These are phyloP conservation scores for Psilocybe sp. DNA, from an alignment of 768 basidiomycete species.

Conservation along the genomic window DNA sequence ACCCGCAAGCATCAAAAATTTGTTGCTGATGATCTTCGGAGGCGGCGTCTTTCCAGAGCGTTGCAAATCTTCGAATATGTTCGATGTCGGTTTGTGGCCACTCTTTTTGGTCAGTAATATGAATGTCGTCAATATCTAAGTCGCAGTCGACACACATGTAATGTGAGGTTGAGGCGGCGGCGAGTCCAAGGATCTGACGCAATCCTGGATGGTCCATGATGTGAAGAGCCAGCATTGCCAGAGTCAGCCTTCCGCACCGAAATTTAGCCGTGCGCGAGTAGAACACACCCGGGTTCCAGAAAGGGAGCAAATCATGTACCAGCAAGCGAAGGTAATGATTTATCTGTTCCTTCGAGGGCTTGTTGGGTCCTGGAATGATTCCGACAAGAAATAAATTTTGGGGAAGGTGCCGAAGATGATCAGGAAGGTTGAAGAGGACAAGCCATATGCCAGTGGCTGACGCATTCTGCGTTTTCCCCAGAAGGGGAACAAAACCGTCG, in stretches of 20 bases:
- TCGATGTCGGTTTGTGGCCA: background rate
- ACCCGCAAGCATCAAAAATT: conserved; percentile 1
- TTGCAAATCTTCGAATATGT: background rate
- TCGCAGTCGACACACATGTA: background rate
- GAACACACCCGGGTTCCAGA: conserved; percentile 27
- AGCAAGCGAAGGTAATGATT: conserved; percentile 33
- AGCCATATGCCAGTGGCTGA: conserved; percentile 25
- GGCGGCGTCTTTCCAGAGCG: background rate
- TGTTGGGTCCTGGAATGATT: conserved; percentile 36
- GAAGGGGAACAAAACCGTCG: conserved; percentile 32
- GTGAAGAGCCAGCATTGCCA: background rate
- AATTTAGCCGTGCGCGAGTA: conserved; percentile 16
- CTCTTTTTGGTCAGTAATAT: background rate
- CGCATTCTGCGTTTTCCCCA: conserved; percentile 17
- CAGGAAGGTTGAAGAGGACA: conserved; percentile 31
- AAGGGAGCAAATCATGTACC: conserved; percentile 28
- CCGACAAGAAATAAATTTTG: conserved; percentile 36
- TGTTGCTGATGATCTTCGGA: background rate
- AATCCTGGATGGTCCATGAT: background rate
- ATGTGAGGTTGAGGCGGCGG: background rate
- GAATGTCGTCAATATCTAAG: background rate
- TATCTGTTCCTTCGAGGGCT: conserved; percentile 27
- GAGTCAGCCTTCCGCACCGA: background rate
- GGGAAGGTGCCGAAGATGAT: conserved; percentile 16
- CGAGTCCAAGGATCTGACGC: background rate